Percentiles rank a stretch among this genome's conserved stretches.
phyloP scores from a whole-genome alignment of 1,139 yeast species.

The Suhomyces bokatorum region DNA sequence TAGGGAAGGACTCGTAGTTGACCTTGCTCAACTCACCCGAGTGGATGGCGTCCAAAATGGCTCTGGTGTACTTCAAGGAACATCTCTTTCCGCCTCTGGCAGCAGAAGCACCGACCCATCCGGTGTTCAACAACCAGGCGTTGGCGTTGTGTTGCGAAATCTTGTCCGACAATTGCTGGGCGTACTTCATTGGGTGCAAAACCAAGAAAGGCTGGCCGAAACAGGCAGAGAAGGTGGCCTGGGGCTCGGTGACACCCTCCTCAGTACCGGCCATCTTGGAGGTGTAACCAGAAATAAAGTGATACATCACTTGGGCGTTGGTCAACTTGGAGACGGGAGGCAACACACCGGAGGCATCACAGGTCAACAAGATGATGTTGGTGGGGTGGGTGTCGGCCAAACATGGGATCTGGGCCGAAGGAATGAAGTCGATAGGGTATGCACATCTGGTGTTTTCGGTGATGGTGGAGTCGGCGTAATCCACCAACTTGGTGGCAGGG shows the following conservation, averaged over 20 bases:
- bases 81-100: constrained; percentile 96
- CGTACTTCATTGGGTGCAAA: constrained; percentile 97
- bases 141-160: constrained; percentile 84
- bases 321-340: constrained; percentile 96
- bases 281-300: constrained; percentile 97
- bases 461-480: constrained; percentile 75
- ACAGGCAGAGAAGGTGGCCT: constrained; percentile 97
- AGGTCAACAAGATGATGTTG: constrained; percentile 88
- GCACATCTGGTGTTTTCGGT: constrained; percentile 99
- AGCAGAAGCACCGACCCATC: constrained; percentile 97
- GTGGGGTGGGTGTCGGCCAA: constrained; percentile 87
- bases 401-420: constrained; percentile 96
- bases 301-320: constrained; percentile 97
- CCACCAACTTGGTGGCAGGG: constrained; percentile 75
- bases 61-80: constrained; percentile 96
- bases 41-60: constrained; percentile 92
- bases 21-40: constrained; percentile 81
- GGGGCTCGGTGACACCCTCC: constrained; percentile 98
- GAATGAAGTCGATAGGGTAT: constrained; percentile 95
- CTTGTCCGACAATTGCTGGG: constrained; percentile 94
- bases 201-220: constrained; percentile 99
- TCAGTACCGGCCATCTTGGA: constrained; percentile 99
- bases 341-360: constrained; percentile 97
- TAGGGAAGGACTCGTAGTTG: constrained; percentile 81
- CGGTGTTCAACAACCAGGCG: constrained; percentile 97